Conservation (phyloP, 202 grass and related monocot genomes). For the Zizania palustris region DNA sequence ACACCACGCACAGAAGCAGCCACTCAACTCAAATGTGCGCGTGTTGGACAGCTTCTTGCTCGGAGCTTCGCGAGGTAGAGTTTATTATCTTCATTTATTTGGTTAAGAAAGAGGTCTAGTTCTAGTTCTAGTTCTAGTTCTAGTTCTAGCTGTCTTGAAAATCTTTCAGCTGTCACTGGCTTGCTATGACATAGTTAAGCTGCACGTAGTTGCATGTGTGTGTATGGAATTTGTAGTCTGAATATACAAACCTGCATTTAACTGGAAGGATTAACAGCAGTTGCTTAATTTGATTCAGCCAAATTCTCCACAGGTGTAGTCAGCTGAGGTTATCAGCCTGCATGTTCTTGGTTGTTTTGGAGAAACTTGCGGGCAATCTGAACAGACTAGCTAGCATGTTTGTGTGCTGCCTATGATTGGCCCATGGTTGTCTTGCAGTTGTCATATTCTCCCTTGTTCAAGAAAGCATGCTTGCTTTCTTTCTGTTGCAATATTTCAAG, state of each 20-base stretch:
- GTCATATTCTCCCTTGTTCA: no score
- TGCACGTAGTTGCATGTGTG: not conserved
- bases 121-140: conserved; percentile 2
- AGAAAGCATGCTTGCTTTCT: no score
- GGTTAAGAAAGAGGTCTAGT: not conserved
- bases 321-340: no score
- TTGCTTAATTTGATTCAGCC: not conserved
- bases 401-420: no score
- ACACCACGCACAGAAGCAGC: not conserved
- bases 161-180: not conserved
- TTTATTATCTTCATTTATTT: not conserved
- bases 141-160: conserved; percentile 11
- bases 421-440: no score
- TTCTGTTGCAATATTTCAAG: no score
- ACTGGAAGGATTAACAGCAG: not conserved
- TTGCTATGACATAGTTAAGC: not conserved
- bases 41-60: not conserved
- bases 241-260: not conserved
- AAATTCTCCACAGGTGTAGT: not conserved
- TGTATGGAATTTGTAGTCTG: not conserved
- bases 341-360: no score
- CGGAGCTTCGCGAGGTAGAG: conserved; percentile 18
- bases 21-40: not conserved
- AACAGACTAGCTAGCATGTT: no score
- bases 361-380: no score